Base-by-base conservation (phyloP, 78 protist species). In the Dictyostelium discoideum region DNA sequence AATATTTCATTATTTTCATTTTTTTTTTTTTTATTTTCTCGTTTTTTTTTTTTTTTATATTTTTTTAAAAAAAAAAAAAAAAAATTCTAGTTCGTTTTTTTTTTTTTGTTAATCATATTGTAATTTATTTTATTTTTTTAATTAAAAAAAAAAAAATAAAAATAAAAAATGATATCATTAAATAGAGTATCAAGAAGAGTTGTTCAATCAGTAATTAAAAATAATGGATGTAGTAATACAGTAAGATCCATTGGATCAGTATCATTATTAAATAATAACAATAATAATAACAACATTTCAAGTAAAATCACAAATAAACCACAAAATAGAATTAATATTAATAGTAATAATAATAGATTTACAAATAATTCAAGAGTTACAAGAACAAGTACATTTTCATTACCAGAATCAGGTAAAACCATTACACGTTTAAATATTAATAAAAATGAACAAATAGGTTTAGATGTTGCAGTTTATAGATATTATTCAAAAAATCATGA, bases 401-500 rank as follows among this genome's bases (percentile, higher is more conserved):
- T 60, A 60, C 69, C 69, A 60, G 69, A 60, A 20, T 20, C 69
- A 60, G 69, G 69, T 60, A 60, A 20, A 60, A 60, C 8, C 0
- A 60, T 60, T 60, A 5, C 69, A 16, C 69, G 69, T 60, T 60
- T 60, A 20, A 60, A 60, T 32, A 73, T 26, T 76, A 76, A 76
- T 76, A 20, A 40, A 39, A 76, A 37, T 74, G 81, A 74, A 22
- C 11, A 50, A 9, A 50, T 72, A 81, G 22, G 46, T 22, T 24
- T 80, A 4, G 67, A 82, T 29, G 63, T 50, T 82, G 39, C 37
- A 39, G n/a, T 60, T 84, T n/a, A 26, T 63, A 84, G 87, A 60
- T 39, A 16, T 20, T 84, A 84, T 60, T 60, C 78, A 60, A 26
- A 32, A 26, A 16, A 20, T 22, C 46, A 84, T 44, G 60, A 93